Conservation (phyloP, 495 filamentous ascomycete species). For the Hypoxylon lienhwacheense region DNA sequence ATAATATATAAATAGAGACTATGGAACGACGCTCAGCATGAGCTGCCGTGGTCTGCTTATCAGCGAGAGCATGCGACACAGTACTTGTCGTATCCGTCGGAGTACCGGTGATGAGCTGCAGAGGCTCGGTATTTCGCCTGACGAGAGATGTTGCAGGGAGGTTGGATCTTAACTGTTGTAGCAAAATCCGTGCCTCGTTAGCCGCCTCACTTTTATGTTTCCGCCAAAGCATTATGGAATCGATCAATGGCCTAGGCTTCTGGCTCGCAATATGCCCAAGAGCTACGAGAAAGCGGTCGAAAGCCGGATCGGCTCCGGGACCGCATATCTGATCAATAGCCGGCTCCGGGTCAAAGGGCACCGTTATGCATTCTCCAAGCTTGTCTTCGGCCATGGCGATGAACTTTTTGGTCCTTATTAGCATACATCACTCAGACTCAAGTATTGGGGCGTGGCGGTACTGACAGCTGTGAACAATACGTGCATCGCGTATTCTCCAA, state of each 20-base stretch:
- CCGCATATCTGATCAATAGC: slow-evolving; percentile 88
- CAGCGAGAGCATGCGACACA: slow-evolving; percentile 45
- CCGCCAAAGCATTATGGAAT: slow-evolving; percentile 96
- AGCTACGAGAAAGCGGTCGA: slow-evolving; percentile 93
- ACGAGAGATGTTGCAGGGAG: slow-evolving; percentile 39
- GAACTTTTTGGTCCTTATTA: slow-evolving; percentile 51
- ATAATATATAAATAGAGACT: slow-evolving; percentile 92
- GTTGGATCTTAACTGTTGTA: slow-evolving; percentile 60
- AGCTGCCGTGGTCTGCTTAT: slow-evolving; percentile 67
- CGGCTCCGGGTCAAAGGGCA: slow-evolving; percentile 72
- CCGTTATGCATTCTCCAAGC: slow-evolving; percentile 78
- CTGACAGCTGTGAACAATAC: slow-evolving; percentile 89
- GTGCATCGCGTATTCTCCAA: slow-evolving; percentile 95
- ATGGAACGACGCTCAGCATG: slow-evolving; percentile 84
- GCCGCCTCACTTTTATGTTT: slow-evolving; percentile 92
- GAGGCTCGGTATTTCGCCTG: slow-evolving; percentile 54
- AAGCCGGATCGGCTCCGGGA: slow-evolving; percentile 81
- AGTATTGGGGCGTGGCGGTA: slow-evolving; percentile 3
- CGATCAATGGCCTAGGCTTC: slow-evolving; percentile 94
- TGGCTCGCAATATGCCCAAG: slow-evolving; percentile 89
- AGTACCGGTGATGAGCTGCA: slow-evolving; percentile 39
- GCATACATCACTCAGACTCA: slow-evolving; percentile 12
- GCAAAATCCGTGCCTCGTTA: slow-evolving; percentile 57
- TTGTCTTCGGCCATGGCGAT: slow-evolving; percentile 90
- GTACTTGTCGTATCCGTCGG: slow-evolving; percentile 17